Percentiles rank a stretch among this genome's conserved stretches.
Evolutionary conservation across 1,139 yeast genomes (phyloP).

Genomic region (Sugiyamaella japonica): DNA sequence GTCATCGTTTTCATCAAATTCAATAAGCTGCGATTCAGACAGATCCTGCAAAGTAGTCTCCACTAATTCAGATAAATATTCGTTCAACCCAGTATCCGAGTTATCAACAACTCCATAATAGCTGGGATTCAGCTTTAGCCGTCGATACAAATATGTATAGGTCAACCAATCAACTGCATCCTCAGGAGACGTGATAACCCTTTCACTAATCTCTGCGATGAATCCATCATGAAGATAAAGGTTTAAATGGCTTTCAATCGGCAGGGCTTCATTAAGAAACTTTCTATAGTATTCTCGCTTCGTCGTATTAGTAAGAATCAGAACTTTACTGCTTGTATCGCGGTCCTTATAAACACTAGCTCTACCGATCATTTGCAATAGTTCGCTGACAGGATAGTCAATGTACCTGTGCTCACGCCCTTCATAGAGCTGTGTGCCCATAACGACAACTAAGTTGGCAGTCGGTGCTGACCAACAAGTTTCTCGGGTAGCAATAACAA

Average conservation of each 20-base stretch:
- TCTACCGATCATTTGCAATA: constrained; percentile 75
- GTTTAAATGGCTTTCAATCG: constrained; percentile 76
- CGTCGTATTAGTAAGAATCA: constrained; percentile 58
- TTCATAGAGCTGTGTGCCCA: constrained; percentile 74
- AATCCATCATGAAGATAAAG: constrained; percentile 63
- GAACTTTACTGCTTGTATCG: constrained; percentile 45
- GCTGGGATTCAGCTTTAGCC: constrained; percentile 81
- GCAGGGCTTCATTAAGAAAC: constrained; percentile 72
- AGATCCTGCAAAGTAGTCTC: constrained; percentile 73
- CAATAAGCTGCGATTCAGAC: constrained; percentile 60
- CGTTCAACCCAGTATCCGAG: constrained; percentile 69
- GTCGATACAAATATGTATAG: constrained; percentile 75
- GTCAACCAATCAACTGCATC: constrained; percentile 92
- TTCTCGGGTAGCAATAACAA: constrained; percentile 61
- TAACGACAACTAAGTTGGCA: constrained; percentile 57
- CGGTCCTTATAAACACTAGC: constrained; percentile 41
- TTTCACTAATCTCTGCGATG: constrained; percentile 66
- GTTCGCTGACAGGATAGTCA: constrained; percentile 65
- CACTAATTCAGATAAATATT: constrained; percentile 76
- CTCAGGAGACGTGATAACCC: constrained; percentile 67
- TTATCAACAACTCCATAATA: constrained; percentile 75
- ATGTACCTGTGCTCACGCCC: constrained; percentile 69
- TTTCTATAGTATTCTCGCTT: constrained; percentile 65
- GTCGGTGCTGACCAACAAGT: constrained; percentile 52
- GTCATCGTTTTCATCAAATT: constrained; percentile 49